phyloP scores from a whole-genome alignment of 2,329 filamentous ascomycete species.

The Pyrenophora seminiperda region DNA sequence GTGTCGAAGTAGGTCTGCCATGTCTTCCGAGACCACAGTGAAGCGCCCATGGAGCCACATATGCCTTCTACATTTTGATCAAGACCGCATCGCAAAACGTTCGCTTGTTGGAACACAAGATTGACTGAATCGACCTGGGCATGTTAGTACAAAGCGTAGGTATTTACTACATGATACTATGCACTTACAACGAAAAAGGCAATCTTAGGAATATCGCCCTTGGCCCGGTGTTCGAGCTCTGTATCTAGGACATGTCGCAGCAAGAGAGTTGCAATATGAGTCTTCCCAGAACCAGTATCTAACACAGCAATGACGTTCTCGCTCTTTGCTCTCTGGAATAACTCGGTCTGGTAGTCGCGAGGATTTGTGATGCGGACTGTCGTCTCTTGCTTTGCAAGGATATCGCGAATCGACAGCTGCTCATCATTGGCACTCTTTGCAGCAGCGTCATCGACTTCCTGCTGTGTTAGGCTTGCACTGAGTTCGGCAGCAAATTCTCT shows the following conservation, averaged over 20 bases:
- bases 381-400: constrained; percentile 59
- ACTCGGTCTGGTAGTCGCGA: constrained; percentile 87
- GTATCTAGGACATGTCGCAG: constrained; percentile 75
- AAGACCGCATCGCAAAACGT: constrained; percentile 80
- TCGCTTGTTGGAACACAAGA: constrained; percentile 86
- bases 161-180: too few relatives aligned
- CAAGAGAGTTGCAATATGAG: constrained; percentile 88
- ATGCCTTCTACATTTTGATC: constrained; percentile 75
- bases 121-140: constrained; percentile 79
- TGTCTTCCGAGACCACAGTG: constrained; percentile 64
- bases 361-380: constrained; percentile 72
- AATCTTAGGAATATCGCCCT: constrained; percentile 65
- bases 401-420: constrained; percentile 57
- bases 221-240: constrained; percentile 72
- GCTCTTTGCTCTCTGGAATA: constrained; percentile 84
- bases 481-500: constrained; percentile 50
- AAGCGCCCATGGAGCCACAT: constrained; percentile 70
- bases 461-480: constrained; percentile 50
- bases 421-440: constrained; percentile 51
- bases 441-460: constrained; percentile 45
- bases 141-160: constrained; percentile 3
- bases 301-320: constrained; percentile 91
- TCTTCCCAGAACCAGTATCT: constrained; percentile 95
- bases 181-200: constrained; percentile 78
- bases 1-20: constrained; percentile 64